phyloP scores from a whole-genome alignment of 441 rosid genomes.

The Rhodomyrtus psidioides region DNA sequence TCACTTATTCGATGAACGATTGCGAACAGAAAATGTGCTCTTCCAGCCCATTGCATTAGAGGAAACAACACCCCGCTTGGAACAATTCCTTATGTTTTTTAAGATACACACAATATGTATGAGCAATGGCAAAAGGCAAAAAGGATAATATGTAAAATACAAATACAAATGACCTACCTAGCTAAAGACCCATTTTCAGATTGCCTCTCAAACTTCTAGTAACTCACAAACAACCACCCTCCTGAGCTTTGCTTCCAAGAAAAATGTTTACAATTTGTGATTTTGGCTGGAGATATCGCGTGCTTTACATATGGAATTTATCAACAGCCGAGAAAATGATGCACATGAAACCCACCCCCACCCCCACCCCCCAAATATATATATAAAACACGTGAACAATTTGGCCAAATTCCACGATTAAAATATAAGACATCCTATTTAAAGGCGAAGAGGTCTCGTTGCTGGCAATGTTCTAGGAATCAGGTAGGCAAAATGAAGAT shows the following conservation, averaged over 20 bases:
- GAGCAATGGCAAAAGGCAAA: neutral
- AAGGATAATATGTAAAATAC: neutral
- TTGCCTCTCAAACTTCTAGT: neutral
- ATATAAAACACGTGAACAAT: no score
- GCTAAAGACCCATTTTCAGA: neutral
- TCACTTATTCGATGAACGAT: conserved; percentile 39
- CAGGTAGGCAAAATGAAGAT: neutral
- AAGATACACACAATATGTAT: neutral
- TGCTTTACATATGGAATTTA: neutral
- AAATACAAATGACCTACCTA: neutral
- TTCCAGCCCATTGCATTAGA: conserved; percentile 81
- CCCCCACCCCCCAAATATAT: neutral
- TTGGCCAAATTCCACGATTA: neutral
- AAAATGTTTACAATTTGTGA: neutral
- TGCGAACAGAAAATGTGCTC: conserved; percentile 55
- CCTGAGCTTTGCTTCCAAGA: neutral
- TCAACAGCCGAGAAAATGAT: neutral
- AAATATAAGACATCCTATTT: neutral
- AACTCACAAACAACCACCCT: neutral
- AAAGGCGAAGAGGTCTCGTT: neutral
- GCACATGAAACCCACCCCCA: neutral
- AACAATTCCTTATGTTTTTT: conserved; percentile 42
- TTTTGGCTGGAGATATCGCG: neutral
- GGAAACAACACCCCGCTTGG: conserved; percentile 78
- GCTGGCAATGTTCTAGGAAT: neutral